Base-by-base conservation (phyloP, 495 filamentous ascomycete species). In the Penicillium cosmopolitanum region DNA sequence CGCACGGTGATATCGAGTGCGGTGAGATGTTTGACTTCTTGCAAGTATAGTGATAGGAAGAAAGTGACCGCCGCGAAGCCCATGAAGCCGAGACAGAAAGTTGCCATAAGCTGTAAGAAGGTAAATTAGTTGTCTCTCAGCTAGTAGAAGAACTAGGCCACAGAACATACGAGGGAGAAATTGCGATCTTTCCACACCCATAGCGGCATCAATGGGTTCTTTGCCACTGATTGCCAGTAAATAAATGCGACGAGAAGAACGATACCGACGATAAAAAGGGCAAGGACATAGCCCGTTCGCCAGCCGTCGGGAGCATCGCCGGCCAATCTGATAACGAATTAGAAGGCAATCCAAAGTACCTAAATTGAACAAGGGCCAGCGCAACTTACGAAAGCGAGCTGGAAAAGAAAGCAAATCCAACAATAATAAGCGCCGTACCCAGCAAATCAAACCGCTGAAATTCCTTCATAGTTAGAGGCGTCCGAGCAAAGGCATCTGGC, bases 331-430 rank as follows among this genome's bases (percentile, higher is more conserved):
- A 55, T 42, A 19, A 38, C n/a, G 46, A 33, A 43, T 21, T 11
- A 9, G 36, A 18, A 15, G 1, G 47, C 13, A 48, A 51, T 10
- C 35, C 21, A 28, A 33, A 31, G 42, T 10, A 31, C 5, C 7
- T n/a, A 35, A 34, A 13, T n/a, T 19, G 48, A 13, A 36, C 50
- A 44, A 43, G 36, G 15, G 18, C 11, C 18, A 42, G 8, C 47
- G 33, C 36, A 19, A 80, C 82, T 66, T 69, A 88, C 86, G 84
- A 86, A 53, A 90, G 77, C 9, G 78, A 81, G 18, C 84, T 82
- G 9, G 84, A 87, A 62, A 90, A 84, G 68, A 88, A 72, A 1
- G 85, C 86, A 61, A 90, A 83, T 7, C 88, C 86, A 28, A 72
- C 74, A 10, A 90, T 86, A 44, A 88, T 77, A 51, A 91, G 75